Base-by-base conservation (phyloP, 306 rosid species). In the Vigna trinervia region DNA sequence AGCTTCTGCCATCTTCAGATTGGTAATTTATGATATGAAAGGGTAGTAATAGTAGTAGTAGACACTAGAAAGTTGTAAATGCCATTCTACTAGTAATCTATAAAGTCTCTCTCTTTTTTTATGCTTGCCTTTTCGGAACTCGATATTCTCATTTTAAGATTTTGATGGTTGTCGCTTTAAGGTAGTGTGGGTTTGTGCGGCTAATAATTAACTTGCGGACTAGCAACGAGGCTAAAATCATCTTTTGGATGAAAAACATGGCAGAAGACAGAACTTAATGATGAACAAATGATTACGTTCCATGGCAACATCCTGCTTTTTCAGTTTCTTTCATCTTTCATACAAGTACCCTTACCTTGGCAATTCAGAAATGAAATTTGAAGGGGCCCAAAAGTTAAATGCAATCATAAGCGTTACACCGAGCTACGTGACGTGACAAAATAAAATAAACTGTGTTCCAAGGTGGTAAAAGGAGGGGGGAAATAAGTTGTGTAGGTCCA, bases 251-350 rank as follows among this genome's bases (percentile, higher is more conserved):
- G 79, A 57, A 79, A 54, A 54, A 68, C 62, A 73, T 79, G 79
- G 61, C 26, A 51, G 74, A 64, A 32, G 60, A 59, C 77, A 80
- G 5, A 75, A 34, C 57, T 52, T 69, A 50, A 79, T 85, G 59
- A 85, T 85, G 78, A 61, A 71, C 56, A 38, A 75, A 82, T 85
- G 84, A 85, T 85, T 82, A 67, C 59, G 38, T n/a, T 75, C 38
- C 77, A 47, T 70, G 39, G 58, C 79, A 74, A n/a, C 71, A 53
- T 56, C 63, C 45, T 46, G 68, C 79, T 66, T 66, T 66, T 66
- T 65, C 32, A 34, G 23, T 34, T 62, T 61, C 58, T 38, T 39
- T 13, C n/a, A 8, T 60, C 76, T 34, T 32, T 76, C 53, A n/a
- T 70, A 43, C 12, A 41, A 50, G 12, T 26, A 48, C 53, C 81